Conservation (phyloP, 225 moss, liverwort and hornwort species). For the Pseudisothecium myosuroides region DNA sequence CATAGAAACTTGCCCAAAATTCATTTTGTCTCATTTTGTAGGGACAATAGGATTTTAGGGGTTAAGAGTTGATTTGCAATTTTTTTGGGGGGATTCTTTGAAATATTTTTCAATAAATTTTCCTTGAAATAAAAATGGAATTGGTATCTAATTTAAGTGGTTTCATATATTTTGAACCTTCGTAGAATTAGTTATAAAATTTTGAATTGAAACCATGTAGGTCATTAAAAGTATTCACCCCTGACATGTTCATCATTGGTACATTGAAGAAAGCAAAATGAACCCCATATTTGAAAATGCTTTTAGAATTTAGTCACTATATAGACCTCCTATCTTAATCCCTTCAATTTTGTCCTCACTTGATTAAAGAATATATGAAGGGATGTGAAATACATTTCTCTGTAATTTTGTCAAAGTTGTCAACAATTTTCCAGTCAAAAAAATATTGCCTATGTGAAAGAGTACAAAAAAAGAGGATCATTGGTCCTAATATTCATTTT, state of each 20-base stretch:
- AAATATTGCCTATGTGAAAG: neutral
- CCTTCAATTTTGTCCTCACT: neutral
- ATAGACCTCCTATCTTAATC: neutral
- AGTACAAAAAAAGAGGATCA: neutral
- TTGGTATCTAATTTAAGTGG: neutral
- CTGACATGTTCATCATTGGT: neutral
- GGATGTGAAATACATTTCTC: neutral
- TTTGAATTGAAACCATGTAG: neutral
- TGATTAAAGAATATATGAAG: neutral
- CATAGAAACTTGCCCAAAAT: neutral
- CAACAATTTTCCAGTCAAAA: fast-evolving
- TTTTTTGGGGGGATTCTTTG: no score
- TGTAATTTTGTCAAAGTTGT: neutral
- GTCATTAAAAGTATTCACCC: neutral
- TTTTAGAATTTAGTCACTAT: no score
- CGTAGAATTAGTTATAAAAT: fast-evolving
- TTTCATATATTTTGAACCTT: neutral
- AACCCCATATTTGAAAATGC: fast-evolving
- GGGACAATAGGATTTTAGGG: no score
- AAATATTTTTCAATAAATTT: no score
- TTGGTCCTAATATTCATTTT: neutral
- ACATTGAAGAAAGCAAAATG: neutral
- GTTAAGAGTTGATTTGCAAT: no score
- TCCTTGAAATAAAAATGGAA: neutral
- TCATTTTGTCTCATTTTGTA: no score